phyloP scores from a whole-genome alignment of 2,329 filamentous ascomycete genomes.

The Alternaria angustiovoidea region DNA sequence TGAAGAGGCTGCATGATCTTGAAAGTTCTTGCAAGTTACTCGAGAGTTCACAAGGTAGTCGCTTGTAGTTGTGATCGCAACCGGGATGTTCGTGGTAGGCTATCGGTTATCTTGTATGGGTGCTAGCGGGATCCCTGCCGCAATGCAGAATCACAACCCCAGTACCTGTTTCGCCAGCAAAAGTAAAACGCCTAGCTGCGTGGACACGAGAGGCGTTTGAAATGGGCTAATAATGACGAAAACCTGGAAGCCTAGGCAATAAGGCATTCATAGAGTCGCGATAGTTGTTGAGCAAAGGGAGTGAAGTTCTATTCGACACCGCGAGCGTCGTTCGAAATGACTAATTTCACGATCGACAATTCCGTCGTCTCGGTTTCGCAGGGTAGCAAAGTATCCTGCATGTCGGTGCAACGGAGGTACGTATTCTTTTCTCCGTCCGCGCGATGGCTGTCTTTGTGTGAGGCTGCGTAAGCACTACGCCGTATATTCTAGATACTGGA shows the following conservation, averaged over 20 bases:
- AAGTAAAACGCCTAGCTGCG: slow-evolving; percentile 26
- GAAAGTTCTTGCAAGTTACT: slow-evolving; percentile 27
- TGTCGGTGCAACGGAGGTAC: background rate
- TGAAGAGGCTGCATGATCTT: slow-evolving; percentile 15
- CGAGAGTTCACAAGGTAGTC: slow-evolving; percentile 22
- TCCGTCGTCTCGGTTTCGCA: background rate
- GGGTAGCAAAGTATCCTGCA: background rate
- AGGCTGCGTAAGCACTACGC: slow-evolving; percentile 7
- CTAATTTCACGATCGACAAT: background rate
- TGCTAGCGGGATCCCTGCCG: slow-evolving; percentile 39
- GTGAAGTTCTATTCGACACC: background rate
- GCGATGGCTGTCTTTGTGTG: background rate
- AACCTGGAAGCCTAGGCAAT: slow-evolving; percentile 1
- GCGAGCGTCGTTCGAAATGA: background rate
- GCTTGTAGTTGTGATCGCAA: slow-evolving; percentile 20
- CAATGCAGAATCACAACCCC: slow-evolving; percentile 15
- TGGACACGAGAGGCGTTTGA: slow-evolving; percentile 5
- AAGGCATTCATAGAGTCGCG: background rate
- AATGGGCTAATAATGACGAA: slow-evolving; percentile 28
- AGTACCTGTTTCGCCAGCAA: slow-evolving; percentile 27
- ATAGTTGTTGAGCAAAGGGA: background rate
- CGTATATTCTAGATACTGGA: background rate
- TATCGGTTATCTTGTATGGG: slow-evolving; percentile 22
- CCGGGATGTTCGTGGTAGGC: slow-evolving; percentile 27
- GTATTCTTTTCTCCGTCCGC: background rate